Percentiles rank a stretch among this genome's conserved stretches.
phyloP scores from a whole-genome alignment of 257 asterid species.

The Scutellaria barbata region DNA sequence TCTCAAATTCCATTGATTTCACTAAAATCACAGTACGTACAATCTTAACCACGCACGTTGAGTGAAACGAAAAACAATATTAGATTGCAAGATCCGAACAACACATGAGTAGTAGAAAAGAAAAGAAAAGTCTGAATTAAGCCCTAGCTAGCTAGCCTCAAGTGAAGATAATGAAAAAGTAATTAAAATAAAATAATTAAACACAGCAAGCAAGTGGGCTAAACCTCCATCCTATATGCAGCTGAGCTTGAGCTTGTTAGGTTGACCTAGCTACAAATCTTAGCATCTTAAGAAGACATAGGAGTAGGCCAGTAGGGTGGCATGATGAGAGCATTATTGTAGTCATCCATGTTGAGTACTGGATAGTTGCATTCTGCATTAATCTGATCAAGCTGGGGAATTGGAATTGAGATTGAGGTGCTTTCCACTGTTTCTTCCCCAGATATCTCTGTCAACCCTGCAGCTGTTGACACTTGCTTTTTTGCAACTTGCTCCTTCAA shows the following conservation, averaged over 20 bases:
- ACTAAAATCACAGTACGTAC: not conserved
- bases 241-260: not conserved
- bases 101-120: not conserved
- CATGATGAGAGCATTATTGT: constrained; percentile 44
- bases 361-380: constrained; percentile 54
- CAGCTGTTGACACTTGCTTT: constrained; percentile 59
- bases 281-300: constrained; percentile 41
- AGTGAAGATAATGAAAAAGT: too few relatives aligned
- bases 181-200: too few relatives aligned
- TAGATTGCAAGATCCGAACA: not conserved
- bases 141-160: not conserved
- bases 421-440: constrained; percentile 80
- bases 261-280: constrained; percentile 35
- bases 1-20: not conserved
- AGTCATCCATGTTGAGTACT: constrained; percentile 50
- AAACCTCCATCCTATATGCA: not conserved
- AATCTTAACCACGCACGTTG: not conserved
- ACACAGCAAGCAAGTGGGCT: not conserved
- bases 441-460: constrained; percentile 57
- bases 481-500: constrained; percentile 60
- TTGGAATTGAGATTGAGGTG: constrained; percentile 57
- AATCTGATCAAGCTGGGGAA: constrained; percentile 39
- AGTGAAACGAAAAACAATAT: not conserved
- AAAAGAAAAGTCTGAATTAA: not conserved
- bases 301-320: constrained; percentile 60